Percentiles rank a stretch among this genome's conserved stretches.
Conservation (phyloP, 768 basidiomycete species). For the Agrocybe chaxingu region DNA sequence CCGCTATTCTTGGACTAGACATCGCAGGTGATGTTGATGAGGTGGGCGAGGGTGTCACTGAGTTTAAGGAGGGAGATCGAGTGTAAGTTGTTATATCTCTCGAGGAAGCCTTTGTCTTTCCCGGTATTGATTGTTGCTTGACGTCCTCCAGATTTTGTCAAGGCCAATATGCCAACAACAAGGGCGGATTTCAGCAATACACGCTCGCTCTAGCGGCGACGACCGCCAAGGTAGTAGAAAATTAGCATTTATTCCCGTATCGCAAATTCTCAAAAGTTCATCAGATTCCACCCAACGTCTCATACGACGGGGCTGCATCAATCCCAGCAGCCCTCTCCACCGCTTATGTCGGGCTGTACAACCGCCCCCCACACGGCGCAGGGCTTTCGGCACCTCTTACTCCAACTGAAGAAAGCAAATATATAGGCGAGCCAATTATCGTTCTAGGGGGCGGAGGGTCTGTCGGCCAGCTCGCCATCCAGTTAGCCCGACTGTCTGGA, state of each 20-base stretch:
- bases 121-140: slow-evolving; percentile 12
- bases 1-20: too few relatives aligned
- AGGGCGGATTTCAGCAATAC: slow-evolving; percentile 28
- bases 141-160: slow-evolving; percentile 26
- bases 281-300: slow-evolving; percentile 32
- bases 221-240: slow-evolving; percentile 4
- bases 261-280: not conserved
- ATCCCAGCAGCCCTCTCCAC: slow-evolving; percentile 44
- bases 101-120: not conserved
- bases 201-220: slow-evolving; percentile 5
- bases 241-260: not conserved
- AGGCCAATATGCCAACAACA: slow-evolving; percentile 33
- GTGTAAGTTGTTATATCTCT: slow-evolving; percentile 34
- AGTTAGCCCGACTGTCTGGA: slow-evolving; percentile 36
- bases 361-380: slow-evolving; percentile 30
- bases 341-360: slow-evolving; percentile 46
- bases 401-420: slow-evolving; percentile 32
- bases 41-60: too few relatives aligned
- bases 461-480: slow-evolving; percentile 43
- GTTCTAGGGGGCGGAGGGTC: slow-evolving; percentile 46
- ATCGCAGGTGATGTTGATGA: too few relatives aligned
- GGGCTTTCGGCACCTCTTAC: slow-evolving; percentile 34
- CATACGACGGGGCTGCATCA: slow-evolving; percentile 38
- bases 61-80: slow-evolving; percentile 39
- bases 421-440: slow-evolving; percentile 40